Conservation (phyloP, 2,329 filamentous ascomycete species). For the Penicillium palitans region DNA sequence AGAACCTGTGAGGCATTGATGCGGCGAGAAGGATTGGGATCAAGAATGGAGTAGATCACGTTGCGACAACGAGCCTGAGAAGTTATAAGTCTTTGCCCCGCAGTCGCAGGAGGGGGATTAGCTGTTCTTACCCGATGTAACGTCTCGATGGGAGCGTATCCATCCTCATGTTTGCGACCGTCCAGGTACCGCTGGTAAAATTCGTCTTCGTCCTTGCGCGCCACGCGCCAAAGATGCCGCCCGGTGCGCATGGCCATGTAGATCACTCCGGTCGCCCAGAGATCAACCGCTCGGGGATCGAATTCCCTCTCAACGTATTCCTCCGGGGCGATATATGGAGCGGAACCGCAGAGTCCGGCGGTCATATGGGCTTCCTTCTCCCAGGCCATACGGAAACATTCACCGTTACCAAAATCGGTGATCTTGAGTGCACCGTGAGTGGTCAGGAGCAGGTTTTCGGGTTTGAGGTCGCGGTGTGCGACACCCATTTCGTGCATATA, state of each 20-base stretch:
- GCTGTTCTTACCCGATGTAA: slow-evolving; percentile 76
- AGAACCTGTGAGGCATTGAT: slow-evolving; percentile 96
- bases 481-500: slow-evolving; percentile 99
- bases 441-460: slow-evolving; percentile 91
- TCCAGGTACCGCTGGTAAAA: slow-evolving; percentile 95
- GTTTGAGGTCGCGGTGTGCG: slow-evolving; percentile 93
- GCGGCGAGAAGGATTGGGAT: slow-evolving; percentile 87
- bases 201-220: slow-evolving; percentile 94
- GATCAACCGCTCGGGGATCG: slow-evolving; percentile 93
- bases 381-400: slow-evolving; percentile 99
- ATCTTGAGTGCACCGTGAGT: slow-evolving; percentile 93
- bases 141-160: slow-evolving; percentile 94
- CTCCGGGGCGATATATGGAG: slow-evolving; percentile 95
- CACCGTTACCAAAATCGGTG: slow-evolving; percentile 97
- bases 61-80: slow-evolving; percentile 89
- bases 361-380: slow-evolving; percentile 99
- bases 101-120: neutral
- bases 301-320: slow-evolving; percentile 96
- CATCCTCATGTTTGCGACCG: slow-evolving; percentile 88
- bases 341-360: slow-evolving; percentile 90
- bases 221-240: slow-evolving; percentile 93
- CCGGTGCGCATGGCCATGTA: slow-evolving; percentile 99
- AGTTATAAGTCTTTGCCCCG: slow-evolving; percentile 18
- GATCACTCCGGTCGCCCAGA: slow-evolving; percentile 98
- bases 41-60: slow-evolving; percentile 97